Evolutionary conservation across 768 basidiomycete genomes (phyloP).

Genomic region (Russula sp.): DNA sequence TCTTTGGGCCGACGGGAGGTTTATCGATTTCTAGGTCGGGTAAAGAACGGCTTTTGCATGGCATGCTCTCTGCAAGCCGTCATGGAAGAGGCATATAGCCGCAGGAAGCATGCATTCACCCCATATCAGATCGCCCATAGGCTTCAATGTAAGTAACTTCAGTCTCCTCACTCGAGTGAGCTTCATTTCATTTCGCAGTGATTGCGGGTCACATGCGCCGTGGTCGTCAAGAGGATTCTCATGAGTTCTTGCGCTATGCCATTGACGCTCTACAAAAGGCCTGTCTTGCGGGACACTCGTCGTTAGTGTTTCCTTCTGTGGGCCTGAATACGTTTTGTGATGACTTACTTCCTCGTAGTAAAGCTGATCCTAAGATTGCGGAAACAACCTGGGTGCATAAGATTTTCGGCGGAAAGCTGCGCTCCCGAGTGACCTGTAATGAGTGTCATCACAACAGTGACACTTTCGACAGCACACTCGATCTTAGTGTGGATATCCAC

Average conservation of each 20-base stretch:
- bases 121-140: conserved; percentile 65
- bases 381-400: conserved; percentile 94
- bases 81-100: conserved; percentile 50
- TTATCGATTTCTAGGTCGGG: conserved; percentile 38
- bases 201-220: conserved; percentile 89
- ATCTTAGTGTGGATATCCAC: conserved; percentile 88
- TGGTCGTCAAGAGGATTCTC: conserved; percentile 96
- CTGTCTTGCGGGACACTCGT: conserved; percentile 65
- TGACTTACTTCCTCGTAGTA: conserved; percentile 43
- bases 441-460: conserved; percentile 86
- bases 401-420: conserved; percentile 88
- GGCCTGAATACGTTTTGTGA: background rate
- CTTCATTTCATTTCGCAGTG: conserved; percentile 43
- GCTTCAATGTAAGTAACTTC: conserved; percentile 53
- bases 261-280: conserved; percentile 89
- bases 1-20: background rate
- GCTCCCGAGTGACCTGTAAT: conserved; percentile 85
- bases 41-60: conserved; percentile 68
- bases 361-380: conserved; percentile 63
- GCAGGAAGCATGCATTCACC: conserved; percentile 48
- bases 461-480: conserved; percentile 93
- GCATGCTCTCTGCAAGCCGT: conserved; percentile 63
- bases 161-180: background rate
- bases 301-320: conserved; percentile 46
- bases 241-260: conserved; percentile 94